A percentile compares a stretch with the other conserved stretches of the same genome.
phyloP scores from a whole-genome alignment of 805 yeast species.

The Metschnikowia aberdeeniae region DNA sequence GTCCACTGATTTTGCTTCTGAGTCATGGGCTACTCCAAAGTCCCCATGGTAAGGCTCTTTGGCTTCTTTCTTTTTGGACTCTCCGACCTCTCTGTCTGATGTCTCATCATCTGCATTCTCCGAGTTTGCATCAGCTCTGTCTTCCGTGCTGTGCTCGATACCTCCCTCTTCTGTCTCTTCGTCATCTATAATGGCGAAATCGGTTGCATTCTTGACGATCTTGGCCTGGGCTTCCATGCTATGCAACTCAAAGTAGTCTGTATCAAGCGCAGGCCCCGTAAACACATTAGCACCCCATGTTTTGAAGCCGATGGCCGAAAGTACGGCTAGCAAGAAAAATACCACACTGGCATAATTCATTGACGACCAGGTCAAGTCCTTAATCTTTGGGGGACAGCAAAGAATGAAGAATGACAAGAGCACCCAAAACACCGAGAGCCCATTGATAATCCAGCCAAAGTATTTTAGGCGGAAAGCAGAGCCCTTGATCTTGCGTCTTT shows the following conservation, averaged over 20 bases:
- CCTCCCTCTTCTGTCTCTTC: conserved; percentile 6
- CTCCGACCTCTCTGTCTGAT: no score
- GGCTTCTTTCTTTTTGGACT: not conserved
- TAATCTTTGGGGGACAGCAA: conserved; percentile 67
- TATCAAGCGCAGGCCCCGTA: conserved; percentile 58
- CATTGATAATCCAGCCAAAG: conserved; percentile 62
- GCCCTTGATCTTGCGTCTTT: conserved; percentile 58
- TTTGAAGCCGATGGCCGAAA: conserved; percentile 50
- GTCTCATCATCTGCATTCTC: no score
- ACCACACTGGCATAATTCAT: conserved; percentile 71
- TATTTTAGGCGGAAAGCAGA: conserved; percentile 61
- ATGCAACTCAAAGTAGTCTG: conserved; percentile 38
- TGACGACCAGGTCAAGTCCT: conserved; percentile 29
- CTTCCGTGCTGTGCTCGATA: not conserved
- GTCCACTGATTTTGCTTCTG: no score
- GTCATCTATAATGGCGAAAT: conserved; percentile 11
- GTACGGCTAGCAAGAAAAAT: conserved; percentile 42
- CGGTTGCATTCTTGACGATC: conserved; percentile 4
- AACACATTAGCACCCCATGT: conserved; percentile 61
- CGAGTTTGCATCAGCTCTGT: no score
- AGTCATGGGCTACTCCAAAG: no score
- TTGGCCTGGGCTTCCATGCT: conserved; percentile 23
- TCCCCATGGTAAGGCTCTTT: no score
- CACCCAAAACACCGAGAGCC: conserved; percentile 58
- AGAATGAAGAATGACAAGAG: conserved; percentile 53